Evolutionary conservation across 148 eudicot species (phyloP).

Genomic region (Chenopodium album): DNA sequence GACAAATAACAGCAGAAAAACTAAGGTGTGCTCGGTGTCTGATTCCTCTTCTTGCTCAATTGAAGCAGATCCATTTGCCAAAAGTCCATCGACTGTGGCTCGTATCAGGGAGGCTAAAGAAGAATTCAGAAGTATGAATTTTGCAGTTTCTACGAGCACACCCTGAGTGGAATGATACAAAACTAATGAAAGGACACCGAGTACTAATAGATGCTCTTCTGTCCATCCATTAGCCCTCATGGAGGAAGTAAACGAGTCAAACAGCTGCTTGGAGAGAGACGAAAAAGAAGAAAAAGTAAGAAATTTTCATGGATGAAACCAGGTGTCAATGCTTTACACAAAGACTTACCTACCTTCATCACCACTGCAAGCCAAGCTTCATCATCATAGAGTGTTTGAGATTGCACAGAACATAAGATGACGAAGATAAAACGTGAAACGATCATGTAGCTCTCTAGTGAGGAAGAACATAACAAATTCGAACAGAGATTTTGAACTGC

Average conservation of each 20-base stretch:
- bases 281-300: neutral
- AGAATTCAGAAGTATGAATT: slow-evolving; percentile 58
- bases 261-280: slow-evolving; percentile 40
- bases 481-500: slow-evolving; percentile 53
- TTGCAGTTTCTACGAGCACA: slow-evolving; percentile 62
- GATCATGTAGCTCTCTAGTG: slow-evolving; percentile 32
- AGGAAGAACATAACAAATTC: slow-evolving; percentile 33
- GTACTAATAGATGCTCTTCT: slow-evolving; percentile 49
- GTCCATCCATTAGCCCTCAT: slow-evolving; percentile 52
- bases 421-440: slow-evolving; percentile 54
- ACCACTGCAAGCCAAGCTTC: slow-evolving; percentile 67
- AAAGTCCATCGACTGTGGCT: slow-evolving; percentile 46
- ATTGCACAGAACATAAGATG: slow-evolving; percentile 49
- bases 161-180: slow-evolving; percentile 68
- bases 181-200: slow-evolving; percentile 66
- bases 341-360: slow-evolving; percentile 53
- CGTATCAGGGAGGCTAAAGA: slow-evolving; percentile 49
- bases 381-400: slow-evolving; percentile 51
- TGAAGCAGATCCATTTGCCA: slow-evolving; percentile 56
- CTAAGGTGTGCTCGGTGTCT: slow-evolving; percentile 47
- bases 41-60: slow-evolving; percentile 58
- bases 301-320: neutral
- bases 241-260: slow-evolving; percentile 45
- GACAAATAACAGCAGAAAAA: slow-evolving; percentile 52
- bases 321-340: neutral